phyloP scores from a whole-genome alignment of 805 yeast species.

The Tetrapisispora fleetii region DNA sequence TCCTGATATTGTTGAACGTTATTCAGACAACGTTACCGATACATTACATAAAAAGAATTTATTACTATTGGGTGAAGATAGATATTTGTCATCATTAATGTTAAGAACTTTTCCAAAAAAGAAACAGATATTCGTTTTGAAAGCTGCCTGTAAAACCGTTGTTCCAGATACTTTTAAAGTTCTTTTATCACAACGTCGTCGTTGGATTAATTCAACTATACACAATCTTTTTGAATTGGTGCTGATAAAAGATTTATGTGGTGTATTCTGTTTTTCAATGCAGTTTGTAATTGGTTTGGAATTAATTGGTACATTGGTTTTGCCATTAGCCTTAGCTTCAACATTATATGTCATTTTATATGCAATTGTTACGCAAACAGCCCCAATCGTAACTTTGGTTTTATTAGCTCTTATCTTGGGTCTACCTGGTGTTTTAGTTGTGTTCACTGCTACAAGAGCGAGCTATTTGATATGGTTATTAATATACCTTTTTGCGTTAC shows the following conservation, averaged over 20 bases:
- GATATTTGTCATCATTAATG: constrained; percentile 78
- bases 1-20: constrained; percentile 88
- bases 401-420: constrained; percentile 75
- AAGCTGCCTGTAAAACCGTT: constrained; percentile 84
- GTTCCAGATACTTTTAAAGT: constrained; percentile 80
- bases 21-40: constrained; percentile 75
- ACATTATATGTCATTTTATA: constrained; percentile 68
- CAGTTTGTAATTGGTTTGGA: constrained; percentile 82
- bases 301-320: constrained; percentile 74
- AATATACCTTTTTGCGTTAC: constrained; percentile 68
- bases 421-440: constrained; percentile 71
- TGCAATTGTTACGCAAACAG: constrained; percentile 63
- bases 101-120: constrained; percentile 81
- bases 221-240: constrained; percentile 86
- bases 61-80: constrained; percentile 80
- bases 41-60: constrained; percentile 82
- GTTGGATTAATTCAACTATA: constrained; percentile 94
- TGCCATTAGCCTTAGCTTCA: constrained; percentile 80
- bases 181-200: constrained; percentile 82
- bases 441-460: constrained; percentile 67
- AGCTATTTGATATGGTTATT: constrained; percentile 71
- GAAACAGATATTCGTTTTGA: constrained; percentile 76
- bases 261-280: constrained; percentile 92
- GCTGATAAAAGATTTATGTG: constrained; percentile 78
- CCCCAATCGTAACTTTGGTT: constrained; percentile 67